Evolutionary conservation across 371 early-diverging fungal genomes (phyloP).

Genomic region (Actinomortierella wolfii): DNA sequence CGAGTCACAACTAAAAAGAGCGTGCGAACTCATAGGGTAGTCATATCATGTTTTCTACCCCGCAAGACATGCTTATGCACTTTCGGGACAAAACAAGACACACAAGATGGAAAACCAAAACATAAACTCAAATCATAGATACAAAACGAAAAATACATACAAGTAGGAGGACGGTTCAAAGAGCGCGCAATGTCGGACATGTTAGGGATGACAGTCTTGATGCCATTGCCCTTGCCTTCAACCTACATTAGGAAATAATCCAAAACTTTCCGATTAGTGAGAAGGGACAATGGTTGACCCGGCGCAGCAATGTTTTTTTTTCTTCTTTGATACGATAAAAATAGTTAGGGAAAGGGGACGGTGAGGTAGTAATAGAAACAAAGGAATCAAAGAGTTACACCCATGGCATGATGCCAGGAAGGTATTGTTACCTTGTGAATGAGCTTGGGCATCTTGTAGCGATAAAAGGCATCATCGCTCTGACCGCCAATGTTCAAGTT

Average conservation of each 20-base stretch:
- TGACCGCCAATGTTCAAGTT: conserved; percentile 87
- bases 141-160: conserved; percentile 42
- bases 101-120: conserved; percentile 19
- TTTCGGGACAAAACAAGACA: not conserved
- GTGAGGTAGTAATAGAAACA: conserved; percentile 3
- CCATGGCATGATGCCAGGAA: not conserved
- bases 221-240: conserved; percentile 99
- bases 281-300: no score
- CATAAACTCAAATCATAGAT: not conserved
- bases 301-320: conserved; percentile 1
- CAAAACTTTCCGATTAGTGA: no score
- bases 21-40: not conserved
- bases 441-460: conserved; percentile 99
- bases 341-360: not conserved
- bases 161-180: conserved; percentile 90
- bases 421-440: conserved; percentile 69
- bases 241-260: conserved; percentile 55
- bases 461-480: conserved; percentile 93
- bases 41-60: no score
- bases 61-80: no score
- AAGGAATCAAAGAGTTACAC: conserved; percentile 4
- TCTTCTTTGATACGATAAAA: conserved; percentile 2
- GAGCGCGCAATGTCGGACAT: conserved; percentile 95
- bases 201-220: conserved; percentile 98
- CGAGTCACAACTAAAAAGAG: conserved; percentile 1